These are phyloP conservation scores for Drechslera avenae DNA, from an alignment of 2,329 filamentous ascomycete genomes.

Conservation along the genomic window DNA sequence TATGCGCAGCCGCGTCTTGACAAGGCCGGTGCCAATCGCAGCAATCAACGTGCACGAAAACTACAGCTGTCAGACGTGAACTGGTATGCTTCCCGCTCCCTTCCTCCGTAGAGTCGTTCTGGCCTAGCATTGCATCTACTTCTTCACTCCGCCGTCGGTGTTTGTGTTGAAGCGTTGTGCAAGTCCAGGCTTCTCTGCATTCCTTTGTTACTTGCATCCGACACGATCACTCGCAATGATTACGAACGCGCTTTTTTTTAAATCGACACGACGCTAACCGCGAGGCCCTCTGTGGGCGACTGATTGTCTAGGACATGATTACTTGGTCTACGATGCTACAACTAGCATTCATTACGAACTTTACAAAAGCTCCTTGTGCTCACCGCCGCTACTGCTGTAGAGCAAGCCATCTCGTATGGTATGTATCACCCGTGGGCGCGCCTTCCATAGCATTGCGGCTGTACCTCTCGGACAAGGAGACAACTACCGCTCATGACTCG, in stretches of 20 bases:
- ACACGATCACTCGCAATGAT: conserved; percentile 14
- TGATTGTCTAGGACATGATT: conserved; percentile 40
- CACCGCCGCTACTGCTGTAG: conserved; percentile 4
- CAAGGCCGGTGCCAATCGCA: conserved; percentile 67
- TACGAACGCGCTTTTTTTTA: conserved; percentile 4
- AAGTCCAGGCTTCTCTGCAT: conserved; percentile 13
- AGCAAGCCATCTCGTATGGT: conserved; percentile 7
- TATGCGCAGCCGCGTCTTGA: conserved; percentile 57
- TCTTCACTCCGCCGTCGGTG: conserved; percentile 5
- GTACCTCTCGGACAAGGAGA: background rate
- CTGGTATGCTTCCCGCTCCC: conserved; percentile 69
- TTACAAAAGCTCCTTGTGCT: conserved; percentile 8
- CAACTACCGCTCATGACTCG: background rate
- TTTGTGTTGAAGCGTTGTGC: conserved; percentile 16
- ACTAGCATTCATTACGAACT: conserved; percentile 27
- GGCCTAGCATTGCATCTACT: conserved; percentile 10
- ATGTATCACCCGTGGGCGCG: conserved; percentile 4
- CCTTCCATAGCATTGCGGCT: background rate
- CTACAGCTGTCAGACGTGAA: conserved; percentile 96
- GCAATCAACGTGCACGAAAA: conserved; percentile 82
- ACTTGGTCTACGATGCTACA: conserved; percentile 25
- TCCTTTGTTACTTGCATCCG: background rate
- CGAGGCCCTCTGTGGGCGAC: conserved; percentile 31
- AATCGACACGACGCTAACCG: conserved; percentile 31
- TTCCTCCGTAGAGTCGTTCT: conserved; percentile 21